Evolutionary conservation across 352 stramenopile species (phyloP), one percentile per base, ranked within the genome.

Genomic region (Phytophthora ohioensis): DNA sequence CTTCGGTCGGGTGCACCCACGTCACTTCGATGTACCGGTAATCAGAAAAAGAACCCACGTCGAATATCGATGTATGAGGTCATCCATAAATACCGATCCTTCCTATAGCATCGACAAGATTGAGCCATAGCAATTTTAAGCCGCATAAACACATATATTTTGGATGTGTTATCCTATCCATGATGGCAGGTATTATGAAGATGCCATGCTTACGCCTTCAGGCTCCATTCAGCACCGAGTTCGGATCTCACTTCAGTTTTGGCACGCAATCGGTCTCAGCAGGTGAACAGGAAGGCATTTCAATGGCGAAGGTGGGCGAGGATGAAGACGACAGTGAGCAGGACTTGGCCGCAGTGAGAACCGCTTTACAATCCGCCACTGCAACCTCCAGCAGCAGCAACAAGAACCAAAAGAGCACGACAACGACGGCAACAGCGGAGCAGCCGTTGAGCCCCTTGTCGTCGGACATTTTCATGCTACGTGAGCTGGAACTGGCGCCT

Each of bases 401-500:
- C 38, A 73, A 64, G 9, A 39, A 49, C 17, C 15, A 58, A 30
- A 70, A 64, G 47, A 13, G 8, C 7, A 38, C 54, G n/a, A 52
- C 15, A 17, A n/a, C 49, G 47, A 36, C 48, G 17, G 34, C 34
- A 10, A n/a, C 54, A 11, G 47, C 35, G 3, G 59, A 27, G 17
- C 15, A 41, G 15, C n/a, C 42, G 57, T 39, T 68, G 49, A 69
- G 55, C 52, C 45, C 45, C 30, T 55, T 84, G 32, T 46, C 79
- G 6, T 72, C 55, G 10, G 70, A 77, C 39, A 62, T 63, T 13
- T 43, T 73, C 38, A 32, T 77, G 39, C 57, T 78, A 42, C 72
- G 75, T 30, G 76, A 82, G 53, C 75, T 84, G 38, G 59, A 75
- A 64, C 73, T 91, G 13, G 75, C 74, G 27, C 84, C 81, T 3